A percentile compares a stretch with the other conserved stretches of the same genome.
Evolutionary conservation across 257 asterid species (phyloP).

Genomic region (Solanum virginianum): DNA sequence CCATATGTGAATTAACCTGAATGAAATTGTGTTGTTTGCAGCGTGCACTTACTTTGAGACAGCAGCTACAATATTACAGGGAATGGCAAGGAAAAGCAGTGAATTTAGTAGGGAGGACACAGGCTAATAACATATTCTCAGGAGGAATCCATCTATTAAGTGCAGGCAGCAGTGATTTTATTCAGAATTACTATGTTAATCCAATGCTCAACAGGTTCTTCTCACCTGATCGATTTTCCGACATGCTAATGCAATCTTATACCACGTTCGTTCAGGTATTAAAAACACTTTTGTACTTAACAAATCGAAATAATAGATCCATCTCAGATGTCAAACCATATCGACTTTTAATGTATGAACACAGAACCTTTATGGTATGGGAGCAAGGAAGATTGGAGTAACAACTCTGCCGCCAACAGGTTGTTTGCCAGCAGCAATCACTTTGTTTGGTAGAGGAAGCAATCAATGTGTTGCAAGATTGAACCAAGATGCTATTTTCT

Average conservation of each 20-base stretch:
- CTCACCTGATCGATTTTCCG: slow-evolving; percentile 51
- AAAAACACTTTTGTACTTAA: not conserved
- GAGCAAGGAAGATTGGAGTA: slow-evolving; percentile 70
- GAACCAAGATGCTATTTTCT: slow-evolving; percentile 54
- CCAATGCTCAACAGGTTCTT: slow-evolving; percentile 35
- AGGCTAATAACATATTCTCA: slow-evolving; percentile 40
- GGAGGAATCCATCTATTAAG: slow-evolving; percentile 63
- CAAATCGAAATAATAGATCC: not conserved
- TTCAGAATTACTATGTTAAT: slow-evolving; percentile 63
- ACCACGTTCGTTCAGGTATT: slow-evolving; percentile 41
- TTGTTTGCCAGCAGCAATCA: slow-evolving; percentile 81
- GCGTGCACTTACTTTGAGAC: slow-evolving; percentile 51
- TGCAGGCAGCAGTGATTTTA: slow-evolving; percentile 81
- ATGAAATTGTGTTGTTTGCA: slow-evolving; percentile 10
- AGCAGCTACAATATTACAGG: slow-evolving; percentile 42
- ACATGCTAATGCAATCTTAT: slow-evolving; percentile 44
- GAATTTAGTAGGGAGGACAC: slow-evolving; percentile 38
- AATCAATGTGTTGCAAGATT: slow-evolving; percentile 55
- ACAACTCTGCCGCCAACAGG: slow-evolving; percentile 69
- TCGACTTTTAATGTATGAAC: not conserved
- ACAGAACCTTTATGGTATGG: slow-evolving; percentile 44
- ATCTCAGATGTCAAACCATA: not conserved
- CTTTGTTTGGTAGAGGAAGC: slow-evolving; percentile 54
- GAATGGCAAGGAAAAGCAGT: slow-evolving; percentile 65
- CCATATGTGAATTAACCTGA: not conserved